Evolutionary conservation across 2,329 filamentous ascomycete species (phyloP).

Genomic region (Fusarium sp.): DNA sequence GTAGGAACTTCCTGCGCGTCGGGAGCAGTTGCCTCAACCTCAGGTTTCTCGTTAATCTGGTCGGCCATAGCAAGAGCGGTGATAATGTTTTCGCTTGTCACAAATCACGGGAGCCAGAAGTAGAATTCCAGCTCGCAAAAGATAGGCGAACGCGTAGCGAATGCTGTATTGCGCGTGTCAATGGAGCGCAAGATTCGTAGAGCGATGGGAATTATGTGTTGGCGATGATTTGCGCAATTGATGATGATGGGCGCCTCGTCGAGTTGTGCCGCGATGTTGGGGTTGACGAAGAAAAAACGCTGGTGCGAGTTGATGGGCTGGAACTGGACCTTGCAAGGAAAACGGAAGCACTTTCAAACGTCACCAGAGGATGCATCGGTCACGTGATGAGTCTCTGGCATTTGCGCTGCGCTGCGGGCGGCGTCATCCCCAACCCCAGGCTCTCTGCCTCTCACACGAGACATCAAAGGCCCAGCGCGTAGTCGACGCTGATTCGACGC

Average conservation of each 20-base stretch:
- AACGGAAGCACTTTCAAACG: slow-evolving; percentile 50
- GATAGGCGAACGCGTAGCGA: slow-evolving; percentile 47
- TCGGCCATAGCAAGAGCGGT: slow-evolving; percentile 53
- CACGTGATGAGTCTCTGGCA: slow-evolving; percentile 49
- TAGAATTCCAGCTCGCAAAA: slow-evolving; percentile 33
- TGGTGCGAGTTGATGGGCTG: slow-evolving; percentile 48
- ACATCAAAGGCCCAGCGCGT: slow-evolving; percentile 32
- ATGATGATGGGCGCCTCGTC: slow-evolving; percentile 47
- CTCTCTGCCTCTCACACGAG: slow-evolving; percentile 28
- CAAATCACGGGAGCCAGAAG: slow-evolving; percentile 32
- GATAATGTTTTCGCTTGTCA: slow-evolving; percentile 39
- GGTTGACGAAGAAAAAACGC: slow-evolving; percentile 52
- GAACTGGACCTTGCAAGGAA: slow-evolving; percentile 35
- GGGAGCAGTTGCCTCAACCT: slow-evolving; percentile 49
- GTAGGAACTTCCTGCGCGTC: slow-evolving; percentile 48
- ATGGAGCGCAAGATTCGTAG: slow-evolving; percentile 47
- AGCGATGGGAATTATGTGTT: slow-evolving; percentile 47
- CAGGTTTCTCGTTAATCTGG: slow-evolving; percentile 52
- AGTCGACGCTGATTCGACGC: slow-evolving; percentile 38
- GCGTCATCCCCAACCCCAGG: slow-evolving; percentile 43
- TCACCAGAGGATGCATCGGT: slow-evolving; percentile 46
- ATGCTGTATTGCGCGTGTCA: slow-evolving; percentile 47
- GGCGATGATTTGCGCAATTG: slow-evolving; percentile 51
- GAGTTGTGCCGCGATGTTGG: slow-evolving; percentile 51
- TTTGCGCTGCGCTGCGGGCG: slow-evolving; percentile 17